A percentile compares a stretch with the other conserved stretches of the same genome.
phyloP scores from a whole-genome alignment of 192 early-diverging fungal genomes.

The Backusella luteola region DNA sequence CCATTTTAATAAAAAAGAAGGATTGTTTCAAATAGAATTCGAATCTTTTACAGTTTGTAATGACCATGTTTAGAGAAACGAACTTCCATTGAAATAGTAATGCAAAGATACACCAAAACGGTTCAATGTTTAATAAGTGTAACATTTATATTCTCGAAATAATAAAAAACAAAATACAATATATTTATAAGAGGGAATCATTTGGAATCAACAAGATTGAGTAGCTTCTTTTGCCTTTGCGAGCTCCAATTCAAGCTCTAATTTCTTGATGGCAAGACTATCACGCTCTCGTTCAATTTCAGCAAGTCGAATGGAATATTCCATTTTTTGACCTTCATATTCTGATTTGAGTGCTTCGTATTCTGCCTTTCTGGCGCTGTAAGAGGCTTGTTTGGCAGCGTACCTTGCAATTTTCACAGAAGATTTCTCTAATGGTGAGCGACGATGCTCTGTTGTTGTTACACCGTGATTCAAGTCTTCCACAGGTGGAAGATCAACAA shows the following conservation, averaged over 20 bases:
- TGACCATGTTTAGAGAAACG: too few species aligned
- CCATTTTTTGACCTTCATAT: slow-evolving; percentile 8
- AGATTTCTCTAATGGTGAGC: neutral
- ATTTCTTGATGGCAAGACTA: neutral
- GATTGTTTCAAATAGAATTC: too few species aligned
- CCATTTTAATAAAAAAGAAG: too few species aligned
- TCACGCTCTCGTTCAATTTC: slow-evolving; percentile 10
- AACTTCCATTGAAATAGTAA: too few species aligned
- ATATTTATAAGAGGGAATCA: neutral
- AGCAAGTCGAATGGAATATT: neutral
- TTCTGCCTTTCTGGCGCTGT: neutral
- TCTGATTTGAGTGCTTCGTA: neutral
- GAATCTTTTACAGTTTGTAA: neutral
- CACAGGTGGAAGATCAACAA: neutral
- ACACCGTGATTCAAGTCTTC: neutral
- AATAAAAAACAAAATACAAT: neutral
- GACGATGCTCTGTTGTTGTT: neutral
- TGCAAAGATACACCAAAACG: too few species aligned
- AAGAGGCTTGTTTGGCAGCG: neutral
- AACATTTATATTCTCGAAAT: too few species aligned
- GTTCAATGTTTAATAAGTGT: too few species aligned
- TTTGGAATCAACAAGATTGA: neutral
- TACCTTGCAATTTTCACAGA: neutral
- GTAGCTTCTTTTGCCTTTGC: neutral
- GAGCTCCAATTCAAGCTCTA: slow-evolving; percentile 2